phyloP scores from a whole-genome alignment of 805 yeast species.

The Huiozyma naganishii region DNA sequence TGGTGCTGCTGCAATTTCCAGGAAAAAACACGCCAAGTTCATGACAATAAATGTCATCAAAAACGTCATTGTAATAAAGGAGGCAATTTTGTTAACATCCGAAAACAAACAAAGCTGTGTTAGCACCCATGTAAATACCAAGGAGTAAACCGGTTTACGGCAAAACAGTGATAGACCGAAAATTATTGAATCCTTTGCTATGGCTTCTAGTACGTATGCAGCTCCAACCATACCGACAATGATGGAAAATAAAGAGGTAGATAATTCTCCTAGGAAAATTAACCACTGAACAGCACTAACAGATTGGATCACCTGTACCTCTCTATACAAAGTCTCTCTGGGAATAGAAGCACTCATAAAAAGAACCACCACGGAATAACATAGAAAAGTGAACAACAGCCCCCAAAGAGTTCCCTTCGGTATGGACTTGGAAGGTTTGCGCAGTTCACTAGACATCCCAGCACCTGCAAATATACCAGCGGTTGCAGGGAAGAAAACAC shows the following conservation, averaged over 20 bases:
- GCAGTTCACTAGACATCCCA: constrained; percentile 91
- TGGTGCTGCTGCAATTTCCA: constrained; percentile 90
- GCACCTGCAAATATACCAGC: constrained; percentile 99
- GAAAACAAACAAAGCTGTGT: constrained; percentile 82
- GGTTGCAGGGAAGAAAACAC: constrained; percentile 94
- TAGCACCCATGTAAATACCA: constrained; percentile 66
- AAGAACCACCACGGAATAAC: constrained; percentile 71
- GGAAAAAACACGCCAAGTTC: constrained; percentile 82
- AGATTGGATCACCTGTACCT: constrained; percentile 78
- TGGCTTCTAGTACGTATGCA: constrained; percentile 81
- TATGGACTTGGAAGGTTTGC: constrained; percentile 76
- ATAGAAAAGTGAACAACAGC: constrained; percentile 57
- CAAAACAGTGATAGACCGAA: constrained; percentile 64
- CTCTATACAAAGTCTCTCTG: constrained; percentile 61
- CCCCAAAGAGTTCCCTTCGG: constrained; percentile 94
- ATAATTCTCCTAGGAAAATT: constrained; percentile 77
- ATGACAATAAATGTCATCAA: constrained; percentile 92
- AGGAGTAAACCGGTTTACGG: constrained; percentile 55
- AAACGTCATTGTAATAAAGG: constrained; percentile 93
- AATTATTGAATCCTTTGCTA: constrained; percentile 77
- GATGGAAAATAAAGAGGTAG: constrained; percentile 85
- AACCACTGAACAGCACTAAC: constrained; percentile 58
- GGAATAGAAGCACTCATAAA: constrained; percentile 76
- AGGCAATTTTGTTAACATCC: constrained; percentile 88
- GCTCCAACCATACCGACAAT: constrained; percentile 96